A percentile compares a stretch with the other conserved stretches of the same genome.
Conservation (phyloP, 768 basidiomycete genomes). For the Amanita muscaria region DNA sequence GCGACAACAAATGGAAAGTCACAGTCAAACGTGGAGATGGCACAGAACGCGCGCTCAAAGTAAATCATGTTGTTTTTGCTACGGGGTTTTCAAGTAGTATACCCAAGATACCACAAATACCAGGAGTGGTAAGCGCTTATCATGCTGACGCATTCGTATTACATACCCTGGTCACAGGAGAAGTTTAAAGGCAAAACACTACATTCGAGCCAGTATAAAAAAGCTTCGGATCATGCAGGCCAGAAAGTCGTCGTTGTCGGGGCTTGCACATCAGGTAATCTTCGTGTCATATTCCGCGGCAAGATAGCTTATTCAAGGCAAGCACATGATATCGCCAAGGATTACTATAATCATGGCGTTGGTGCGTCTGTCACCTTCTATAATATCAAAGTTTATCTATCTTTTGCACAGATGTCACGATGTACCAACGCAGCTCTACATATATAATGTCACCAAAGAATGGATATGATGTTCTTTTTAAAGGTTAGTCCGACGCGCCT, state of each 20-base stretch:
- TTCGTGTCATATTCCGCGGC: not conserved
- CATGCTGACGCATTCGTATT: not conserved
- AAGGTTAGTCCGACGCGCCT: conserved; percentile 14
- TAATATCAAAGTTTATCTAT: not conserved
- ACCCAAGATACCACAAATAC: conserved; percentile 36
- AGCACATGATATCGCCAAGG: conserved; percentile 34
- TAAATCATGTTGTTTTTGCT: conserved; percentile 49
- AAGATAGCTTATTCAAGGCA: not conserved
- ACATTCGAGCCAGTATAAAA: conserved; percentile 45
- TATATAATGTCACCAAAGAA: conserved; percentile 6
- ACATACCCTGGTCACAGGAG: conserved; percentile 15
- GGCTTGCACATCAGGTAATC: conserved; percentile 48
- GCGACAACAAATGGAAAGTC: conserved; percentile 37
- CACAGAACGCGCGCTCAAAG: conserved; percentile 27
- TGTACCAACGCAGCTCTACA: conserved; percentile 8
- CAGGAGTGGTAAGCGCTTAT: conserved; percentile 26
- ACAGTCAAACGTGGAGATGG: conserved; percentile 26
- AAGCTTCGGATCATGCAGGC: conserved; percentile 39
- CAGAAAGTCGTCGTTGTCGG: conserved; percentile 66
- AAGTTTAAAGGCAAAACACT: conserved; percentile 40
- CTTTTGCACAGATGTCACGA: conserved; percentile 4
- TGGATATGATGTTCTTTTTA: conserved; percentile 23
- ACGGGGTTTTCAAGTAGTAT: conserved; percentile 43
- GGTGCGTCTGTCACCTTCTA: not conserved
- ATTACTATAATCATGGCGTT: conserved; percentile 18